Evolutionary conservation across 371 early-diverging fungal species (phyloP), one percentile per base, ranked within the genome.

Genomic region (Lichtheimia ornata): DNA sequence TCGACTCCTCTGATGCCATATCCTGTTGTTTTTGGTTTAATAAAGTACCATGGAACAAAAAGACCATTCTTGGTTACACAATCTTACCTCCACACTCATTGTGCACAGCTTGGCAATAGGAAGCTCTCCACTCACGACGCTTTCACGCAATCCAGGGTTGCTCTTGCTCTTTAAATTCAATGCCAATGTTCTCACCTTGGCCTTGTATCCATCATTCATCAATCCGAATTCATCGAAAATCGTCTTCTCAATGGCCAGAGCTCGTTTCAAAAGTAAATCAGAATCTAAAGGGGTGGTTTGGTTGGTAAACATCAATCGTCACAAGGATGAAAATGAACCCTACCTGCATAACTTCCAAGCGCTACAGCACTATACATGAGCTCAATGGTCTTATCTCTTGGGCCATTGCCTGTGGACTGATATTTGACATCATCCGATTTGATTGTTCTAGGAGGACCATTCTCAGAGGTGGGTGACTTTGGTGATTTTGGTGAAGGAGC

Each of bases 1-100:
- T 89, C 24, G 87, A 81, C 57, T 93, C 92, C 62, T 92, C 89
- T 4, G 92, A 89, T n/a, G 91, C 92, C 94, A 96, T 91, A 40
- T 95, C 94, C 79, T 81, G 67, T 12, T 13, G 11, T 1, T 17
- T 35, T 28, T n/a, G 4, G 17, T 30, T 53, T 3, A 25, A 53
- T 7, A 15, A 9, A 35, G 35, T 35, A 35, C 35, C 35, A 35
- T 35, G 11, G 35, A 35, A 35, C 11, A 35, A 35, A 11, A 35
- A 25, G 14, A 53, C 0, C 35, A 24, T 17, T 42, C 45, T 43
- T 18, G 47, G 47, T 47, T 20, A 47, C 20, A 41, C 43, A 40
- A 25, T 28, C 54, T 58, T 80, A 77, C 80, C 49, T 88, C 88
- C 9, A 90, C 82, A 54, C 88, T 76, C 93, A 96, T 94, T 6